Conservation (phyloP, 2,329 filamentous ascomycete genomes). For the Ilyonectria destructans region DNA sequence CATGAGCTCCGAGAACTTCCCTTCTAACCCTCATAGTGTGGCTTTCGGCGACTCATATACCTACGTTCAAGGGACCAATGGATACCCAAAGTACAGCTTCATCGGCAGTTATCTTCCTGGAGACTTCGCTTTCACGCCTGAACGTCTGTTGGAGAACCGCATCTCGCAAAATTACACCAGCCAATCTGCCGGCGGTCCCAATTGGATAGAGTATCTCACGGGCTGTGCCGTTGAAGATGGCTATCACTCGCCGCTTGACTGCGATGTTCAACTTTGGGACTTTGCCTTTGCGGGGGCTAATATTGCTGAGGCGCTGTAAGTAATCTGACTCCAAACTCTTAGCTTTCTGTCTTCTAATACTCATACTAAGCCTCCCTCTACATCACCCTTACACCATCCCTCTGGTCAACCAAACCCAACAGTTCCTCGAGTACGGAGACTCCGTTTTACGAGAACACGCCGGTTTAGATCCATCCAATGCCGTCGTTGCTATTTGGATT, state of each 20-base stretch:
- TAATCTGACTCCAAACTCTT: no score
- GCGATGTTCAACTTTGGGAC: background rate
- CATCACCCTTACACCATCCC: conserved; percentile 3
- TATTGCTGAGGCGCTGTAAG: background rate
- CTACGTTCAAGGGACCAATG: conserved; percentile 23
- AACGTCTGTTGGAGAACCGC: conserved; percentile 14
- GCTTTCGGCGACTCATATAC: conserved; percentile 34
- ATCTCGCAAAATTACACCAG: conserved; percentile 23
- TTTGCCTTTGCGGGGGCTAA: conserved; percentile 1
- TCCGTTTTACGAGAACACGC: background rate
- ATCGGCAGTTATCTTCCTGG: conserved; percentile 24
- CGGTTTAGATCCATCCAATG: background rate
- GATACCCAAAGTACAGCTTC: conserved; percentile 31
- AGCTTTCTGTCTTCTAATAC: background rate
- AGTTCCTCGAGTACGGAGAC: background rate
- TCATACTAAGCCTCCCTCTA: background rate
- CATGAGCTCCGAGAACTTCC: no score
- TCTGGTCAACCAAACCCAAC: background rate
- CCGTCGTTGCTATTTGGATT: conserved; percentile 5
- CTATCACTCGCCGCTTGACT: conserved; percentile 11
- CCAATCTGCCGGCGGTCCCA: conserved; percentile 24
- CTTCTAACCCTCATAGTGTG: background rate
- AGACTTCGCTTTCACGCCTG: conserved; percentile 26
- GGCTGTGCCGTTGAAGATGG: conserved; percentile 27
- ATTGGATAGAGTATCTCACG: conserved; percentile 28